Evolutionary conservation across 148 eudicot genomes (phyloP), one percentile per base, ranked within the genome.

Genomic region (Fagopyrum homotropicum): DNA sequence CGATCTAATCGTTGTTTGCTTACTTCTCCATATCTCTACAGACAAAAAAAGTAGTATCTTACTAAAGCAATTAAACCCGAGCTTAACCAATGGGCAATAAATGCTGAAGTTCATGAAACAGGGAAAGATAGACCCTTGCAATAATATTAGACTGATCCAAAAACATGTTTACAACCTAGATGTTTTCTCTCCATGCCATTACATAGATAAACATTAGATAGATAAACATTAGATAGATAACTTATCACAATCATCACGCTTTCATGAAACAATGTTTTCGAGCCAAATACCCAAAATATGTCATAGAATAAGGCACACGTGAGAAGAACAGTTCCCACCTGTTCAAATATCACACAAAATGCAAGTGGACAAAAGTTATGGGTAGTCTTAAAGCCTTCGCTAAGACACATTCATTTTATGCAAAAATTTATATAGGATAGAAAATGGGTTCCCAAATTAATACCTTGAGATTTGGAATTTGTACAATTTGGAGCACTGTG

Each of bases 191-290:
- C n/a, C n/a, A n/a, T n/a, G n/a, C n/a, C n/a, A n/a, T n/a, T n/a
- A n/a, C n/a, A n/a, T n/a, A n/a, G n/a, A n/a, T n/a, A n/a, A n/a
- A n/a, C n/a, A n/a, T n/a, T n/a, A n/a, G n/a, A n/a, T n/a, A n/a
- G n/a, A n/a, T n/a, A n/a, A n/a, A n/a, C n/a, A n/a, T 54, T 17
- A 69, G 75, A 35, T n/a, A 72, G 73, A 46, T 73, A 64, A 86
- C 91, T 73, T 83, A 92, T 95, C 93, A 88, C 95, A 71, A 92
- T 92, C 95, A 92, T 92, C 81, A 92, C 93, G 55, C 95, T 92
- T 81, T 88, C 90, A 66, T 90, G 85, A 85, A 92, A 92, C 75
- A 88, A 80, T 75, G 77, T 82, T 80, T 88, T 90, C 0, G 95
- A 92, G 72, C 85, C 74, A 55, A 90, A 92, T 70, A 90, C 95